These are phyloP conservation scores for Trichosporon inkin DNA, from an alignment of 1,284 basidiomycete genomes.

Conservation along the genomic window DNA sequence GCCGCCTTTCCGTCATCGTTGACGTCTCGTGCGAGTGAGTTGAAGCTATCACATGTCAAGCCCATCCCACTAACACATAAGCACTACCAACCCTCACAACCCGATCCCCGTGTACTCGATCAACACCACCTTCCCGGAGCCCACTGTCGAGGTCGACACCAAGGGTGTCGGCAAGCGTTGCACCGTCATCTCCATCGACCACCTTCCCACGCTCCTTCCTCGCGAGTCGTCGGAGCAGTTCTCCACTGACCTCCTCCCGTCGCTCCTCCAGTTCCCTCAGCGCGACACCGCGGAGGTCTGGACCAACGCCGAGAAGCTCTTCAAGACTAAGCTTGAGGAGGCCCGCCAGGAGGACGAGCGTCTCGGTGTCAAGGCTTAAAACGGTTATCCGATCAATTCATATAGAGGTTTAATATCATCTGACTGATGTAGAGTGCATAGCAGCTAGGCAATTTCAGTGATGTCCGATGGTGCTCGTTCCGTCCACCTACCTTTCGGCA, in stretches of 20 bases:
- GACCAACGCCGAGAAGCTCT: conserved; percentile 84
- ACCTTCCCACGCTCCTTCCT: conserved; percentile 85
- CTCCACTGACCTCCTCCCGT: conserved; percentile 82
- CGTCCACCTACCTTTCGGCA: no score
- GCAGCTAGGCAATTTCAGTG: not conserved
- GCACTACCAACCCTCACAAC: conserved; percentile 96
- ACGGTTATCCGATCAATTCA: not conserved
- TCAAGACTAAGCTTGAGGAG: conserved; percentile 67
- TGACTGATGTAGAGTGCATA: conserved; percentile 2
- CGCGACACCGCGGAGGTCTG: conserved; percentile 71
- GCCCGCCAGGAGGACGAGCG: conserved; percentile 45
- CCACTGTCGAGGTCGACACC: conserved; percentile 82
- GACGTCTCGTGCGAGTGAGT: conserved; percentile 90
- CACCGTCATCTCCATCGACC: conserved; percentile 95
- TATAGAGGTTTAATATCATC: not conserved
- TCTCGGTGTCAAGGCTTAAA: conserved; percentile 39
- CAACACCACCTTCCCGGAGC: conserved; percentile 93
- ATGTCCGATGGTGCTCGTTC: no score
- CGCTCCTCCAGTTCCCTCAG: conserved; percentile 71
- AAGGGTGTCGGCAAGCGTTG: conserved; percentile 56
- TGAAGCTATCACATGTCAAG: not conserved
- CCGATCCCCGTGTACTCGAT: conserved; percentile 93
- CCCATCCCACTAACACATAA: conserved; percentile 12
- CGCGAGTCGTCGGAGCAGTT: conserved; percentile 97
- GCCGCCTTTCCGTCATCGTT: conserved; percentile 79